Evolutionary conservation across 2,329 filamentous ascomycete species (phyloP).

Genomic region (Fusarium nisikadoi): DNA sequence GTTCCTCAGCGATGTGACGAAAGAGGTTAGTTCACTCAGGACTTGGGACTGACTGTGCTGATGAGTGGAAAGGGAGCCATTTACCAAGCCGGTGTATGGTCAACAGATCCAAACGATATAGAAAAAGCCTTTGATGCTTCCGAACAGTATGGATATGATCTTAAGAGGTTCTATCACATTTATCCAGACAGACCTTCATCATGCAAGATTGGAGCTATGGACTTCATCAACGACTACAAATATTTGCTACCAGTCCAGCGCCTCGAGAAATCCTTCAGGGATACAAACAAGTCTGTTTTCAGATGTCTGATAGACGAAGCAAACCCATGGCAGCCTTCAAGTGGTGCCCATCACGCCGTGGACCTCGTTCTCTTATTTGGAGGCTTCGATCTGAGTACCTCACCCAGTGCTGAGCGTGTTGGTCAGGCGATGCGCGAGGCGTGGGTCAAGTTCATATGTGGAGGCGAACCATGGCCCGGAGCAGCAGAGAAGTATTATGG

Average conservation of each 20-base stretch:
- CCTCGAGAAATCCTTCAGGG: not conserved
- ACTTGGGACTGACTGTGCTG: too few relatives aligned
- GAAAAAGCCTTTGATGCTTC: not conserved
- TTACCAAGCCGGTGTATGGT: constrained; percentile 1
- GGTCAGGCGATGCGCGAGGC: constrained; percentile 51
- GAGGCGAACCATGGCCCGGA: constrained; percentile 50
- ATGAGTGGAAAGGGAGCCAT: not conserved
- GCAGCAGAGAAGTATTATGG: not conserved
- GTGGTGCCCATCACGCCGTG: constrained; percentile 58
- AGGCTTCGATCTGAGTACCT: constrained; percentile 51
- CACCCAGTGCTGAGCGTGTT: constrained; percentile 47
- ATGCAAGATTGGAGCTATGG: constrained; percentile 53
- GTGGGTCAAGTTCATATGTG: constrained; percentile 54
- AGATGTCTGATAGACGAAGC: constrained; percentile 56
- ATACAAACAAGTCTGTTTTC: constrained; percentile 49
- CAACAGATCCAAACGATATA: accelerated
- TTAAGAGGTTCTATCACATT: constrained; percentile 56
- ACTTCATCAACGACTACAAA: constrained; percentile 50
- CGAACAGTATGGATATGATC: constrained; percentile 39
- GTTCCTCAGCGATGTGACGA: not conserved
- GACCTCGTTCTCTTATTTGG: constrained; percentile 58
- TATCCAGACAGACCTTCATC: constrained; percentile 52
- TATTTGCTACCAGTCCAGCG: constrained; percentile 45
- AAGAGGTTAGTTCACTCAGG: not conserved
- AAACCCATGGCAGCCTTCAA: constrained; percentile 60